Evolutionary conservation across 2,329 filamentous ascomycete species (phyloP).

Genomic region (Neonectria neomacrospora): DNA sequence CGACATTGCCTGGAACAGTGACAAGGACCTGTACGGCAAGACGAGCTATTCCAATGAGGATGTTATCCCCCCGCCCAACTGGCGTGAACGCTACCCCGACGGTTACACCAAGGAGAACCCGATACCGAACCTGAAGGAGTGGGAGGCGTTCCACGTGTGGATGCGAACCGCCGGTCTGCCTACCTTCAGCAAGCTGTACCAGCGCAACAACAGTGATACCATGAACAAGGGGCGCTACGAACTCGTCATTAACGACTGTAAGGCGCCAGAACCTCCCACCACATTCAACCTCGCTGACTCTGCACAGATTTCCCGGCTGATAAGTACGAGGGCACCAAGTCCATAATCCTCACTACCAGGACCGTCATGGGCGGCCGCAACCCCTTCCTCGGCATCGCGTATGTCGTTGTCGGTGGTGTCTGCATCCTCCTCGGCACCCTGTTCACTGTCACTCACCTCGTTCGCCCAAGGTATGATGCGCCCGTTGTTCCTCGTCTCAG

Average conservation of each 20-base stretch:
- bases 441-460: slow-evolving; percentile 90
- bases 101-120: slow-evolving; percentile 73
- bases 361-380: slow-evolving; percentile 96
- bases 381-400: slow-evolving; percentile 94
- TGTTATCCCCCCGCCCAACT: slow-evolving; percentile 88
- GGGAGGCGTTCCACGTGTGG: slow-evolving; percentile 96
- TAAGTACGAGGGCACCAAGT: slow-evolving; percentile 87
- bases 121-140: slow-evolving; percentile 77
- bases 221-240: slow-evolving; percentile 80
- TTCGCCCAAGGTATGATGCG: slow-evolving; percentile 81
- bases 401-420: slow-evolving; percentile 91
- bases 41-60: slow-evolving; percentile 73
- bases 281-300: slow-evolving; percentile 25
- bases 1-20: slow-evolving; percentile 88
- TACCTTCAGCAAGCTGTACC: slow-evolving; percentile 92
- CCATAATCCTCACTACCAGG: slow-evolving; percentile 86
- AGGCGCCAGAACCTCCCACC: slow-evolving; percentile 50
- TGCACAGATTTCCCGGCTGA: slow-evolving; percentile 80
- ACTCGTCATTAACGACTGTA: slow-evolving; percentile 82
- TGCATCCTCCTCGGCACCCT: slow-evolving; percentile 89
- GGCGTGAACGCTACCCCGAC: slow-evolving; percentile 75
- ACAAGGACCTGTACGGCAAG: slow-evolving; percentile 80
- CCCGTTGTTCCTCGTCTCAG: slow-evolving; percentile 12
- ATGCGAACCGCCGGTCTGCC: slow-evolving; percentile 97
- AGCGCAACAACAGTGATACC: slow-evolving; percentile 77